Base-by-base conservation (phyloP, 1,284 basidiomycete species). In the Apiotrichum porosum region DNA sequence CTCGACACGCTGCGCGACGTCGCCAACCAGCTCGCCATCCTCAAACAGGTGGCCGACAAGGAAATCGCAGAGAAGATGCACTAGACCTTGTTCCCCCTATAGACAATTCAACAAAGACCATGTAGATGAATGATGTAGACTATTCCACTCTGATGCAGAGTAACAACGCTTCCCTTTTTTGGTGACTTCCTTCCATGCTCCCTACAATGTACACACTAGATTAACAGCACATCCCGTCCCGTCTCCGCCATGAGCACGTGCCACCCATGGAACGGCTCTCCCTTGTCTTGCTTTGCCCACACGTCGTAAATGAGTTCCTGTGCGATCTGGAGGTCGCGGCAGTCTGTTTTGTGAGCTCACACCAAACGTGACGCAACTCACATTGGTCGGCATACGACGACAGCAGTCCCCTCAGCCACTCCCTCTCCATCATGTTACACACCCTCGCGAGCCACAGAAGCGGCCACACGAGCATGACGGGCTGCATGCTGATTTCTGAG, bases 41-140 rank as follows among this genome's bases (percentile, higher is more conserved):
- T 75, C 24, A 71, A 70, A 44, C 60, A 61, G 31, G 73, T 75
- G 9, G 73, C 73, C 4, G 71, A 69, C 44, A 61, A 58, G 32
- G 71, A 73, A 57, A 62, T 72, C 13, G 44, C 51, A 6, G 68
- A 72, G 42, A 42, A 42, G 41, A 41, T 53, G 47, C 46, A 46
- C 24, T 45, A 42, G 30, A n/a, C n/a, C n/a, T n/a, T n/a, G n/a
- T n/a, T n/a, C n/a, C n/a, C 17, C 10, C 6, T 18, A 17, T 5
- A 5, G 33, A 5, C 9, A 35, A 35, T 5, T 3, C n/a, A n/a
- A 35, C 12, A 18, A 31, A 31, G 30, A 15, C 9, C 10, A 15
- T 31, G 30, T 31, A 31, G 30, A 31, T 31, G 15, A 15, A 31
- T 10, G 9, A 15, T 31, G 15, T 31, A 15, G 30, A 31, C 30